Percentiles rank a stretch among this genome's conserved stretches.
These are phyloP conservation scores for Venustampulla echinocandica DNA, from an alignment of 495 filamentous ascomycete species.

Conservation along the genomic window DNA sequence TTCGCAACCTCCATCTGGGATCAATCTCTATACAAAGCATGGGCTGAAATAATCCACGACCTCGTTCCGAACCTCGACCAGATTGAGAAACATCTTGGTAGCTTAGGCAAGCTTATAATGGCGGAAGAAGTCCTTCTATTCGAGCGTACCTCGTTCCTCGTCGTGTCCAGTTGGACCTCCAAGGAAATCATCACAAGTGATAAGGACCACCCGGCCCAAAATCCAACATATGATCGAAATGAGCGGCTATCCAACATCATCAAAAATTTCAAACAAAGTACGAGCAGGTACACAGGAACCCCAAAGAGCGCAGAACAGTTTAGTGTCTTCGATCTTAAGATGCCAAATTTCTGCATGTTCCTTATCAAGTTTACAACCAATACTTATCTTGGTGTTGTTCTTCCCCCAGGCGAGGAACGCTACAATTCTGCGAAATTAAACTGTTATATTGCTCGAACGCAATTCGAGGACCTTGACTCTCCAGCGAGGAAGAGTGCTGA, in stretches of 20 bases:
- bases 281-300: conserved; percentile 40
- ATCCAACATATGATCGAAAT: conserved; percentile 85
- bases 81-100: conserved; percentile 74
- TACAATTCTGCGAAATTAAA: conserved; percentile 87
- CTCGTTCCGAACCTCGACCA: conserved; percentile 87
- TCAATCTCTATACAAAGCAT: conserved; percentile 94
- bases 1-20: conserved; percentile 98
- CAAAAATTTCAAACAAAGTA: conserved; percentile 87
- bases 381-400: conserved; percentile 85
- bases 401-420: conserved; percentile 78
- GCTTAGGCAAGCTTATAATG: conserved; percentile 71
- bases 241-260: conserved; percentile 94
- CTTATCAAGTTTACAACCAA: conserved; percentile 90
- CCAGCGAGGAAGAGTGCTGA: conserved; percentile 23
- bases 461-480: conserved; percentile 51
- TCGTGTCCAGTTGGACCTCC: conserved; percentile 77
- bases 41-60: conserved; percentile 94
- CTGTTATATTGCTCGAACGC: conserved; percentile 71
- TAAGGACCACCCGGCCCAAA: conserved; percentile 25
- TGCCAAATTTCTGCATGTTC: conserved; percentile 67
- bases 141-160: conserved; percentile 90
- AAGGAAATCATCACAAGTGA: background rate
- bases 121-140: conserved; percentile 94
- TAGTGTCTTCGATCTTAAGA: conserved; percentile 44
- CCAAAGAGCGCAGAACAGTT: conserved; percentile 50